A percentile compares a stretch with the other conserved stretches of the same genome.
phyloP scores from a whole-genome alignment of 2,329 filamentous ascomycete species.

The Penicillium crustosum region DNA sequence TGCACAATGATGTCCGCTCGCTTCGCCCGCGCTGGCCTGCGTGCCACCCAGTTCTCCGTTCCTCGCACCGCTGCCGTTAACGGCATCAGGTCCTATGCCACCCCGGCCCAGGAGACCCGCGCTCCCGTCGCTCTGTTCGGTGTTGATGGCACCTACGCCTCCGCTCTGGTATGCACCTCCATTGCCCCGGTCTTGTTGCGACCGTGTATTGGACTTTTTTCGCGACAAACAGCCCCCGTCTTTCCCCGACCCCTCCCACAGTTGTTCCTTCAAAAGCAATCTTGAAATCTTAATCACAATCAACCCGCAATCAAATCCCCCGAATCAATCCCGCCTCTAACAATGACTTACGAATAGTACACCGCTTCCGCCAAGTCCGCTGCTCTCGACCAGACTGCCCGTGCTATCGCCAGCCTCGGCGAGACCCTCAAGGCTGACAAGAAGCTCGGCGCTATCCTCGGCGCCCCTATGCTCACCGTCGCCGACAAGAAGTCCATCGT shows the following conservation, averaged over 20 bases:
- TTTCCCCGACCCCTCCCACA: constrained; percentile 22
- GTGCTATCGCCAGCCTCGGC: constrained; percentile 70
- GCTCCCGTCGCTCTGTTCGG: constrained; percentile 90
- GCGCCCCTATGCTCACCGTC: constrained; percentile 73
- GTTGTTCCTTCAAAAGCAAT: constrained; percentile 16
- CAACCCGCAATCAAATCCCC: neutral
- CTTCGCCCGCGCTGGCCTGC: constrained; percentile 57
- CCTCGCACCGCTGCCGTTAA: constrained; percentile 43
- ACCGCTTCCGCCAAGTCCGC: constrained; percentile 89
- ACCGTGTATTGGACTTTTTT: constrained; percentile 9
- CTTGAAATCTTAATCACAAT: constrained; percentile 8
- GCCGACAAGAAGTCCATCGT: constrained; percentile 85
- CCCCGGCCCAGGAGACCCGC: constrained; percentile 67
- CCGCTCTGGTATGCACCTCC: constrained; percentile 78
- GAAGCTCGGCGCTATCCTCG: constrained; percentile 75
- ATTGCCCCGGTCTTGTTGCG: constrained; percentile 3
- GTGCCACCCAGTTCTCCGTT: constrained; percentile 49
- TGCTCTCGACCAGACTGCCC: constrained; percentile 79
- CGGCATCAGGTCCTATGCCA: constrained; percentile 72
- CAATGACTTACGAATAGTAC: constrained; percentile 62
- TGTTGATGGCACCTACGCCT: constrained; percentile 96
- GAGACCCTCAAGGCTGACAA: constrained; percentile 75
- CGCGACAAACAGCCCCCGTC: constrained; percentile 9
- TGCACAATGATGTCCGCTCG: constrained; percentile 57
- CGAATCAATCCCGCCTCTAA: constrained; percentile 7